Evolutionary conservation across 148 eudicot species (phyloP).

Genomic region (Silene latifolia): DNA sequence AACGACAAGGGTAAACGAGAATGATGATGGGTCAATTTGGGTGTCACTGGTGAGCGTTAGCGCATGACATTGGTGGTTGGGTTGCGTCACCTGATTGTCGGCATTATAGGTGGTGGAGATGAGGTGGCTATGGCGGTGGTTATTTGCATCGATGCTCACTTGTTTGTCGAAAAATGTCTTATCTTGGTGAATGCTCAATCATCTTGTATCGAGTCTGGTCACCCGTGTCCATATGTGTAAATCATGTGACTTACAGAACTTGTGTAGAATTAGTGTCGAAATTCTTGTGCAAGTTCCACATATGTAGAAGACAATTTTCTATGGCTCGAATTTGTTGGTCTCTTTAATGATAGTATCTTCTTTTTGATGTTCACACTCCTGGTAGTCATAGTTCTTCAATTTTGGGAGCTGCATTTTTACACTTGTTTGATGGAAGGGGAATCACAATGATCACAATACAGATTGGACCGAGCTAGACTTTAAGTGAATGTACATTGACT

Average conservation of each 20-base stretch:
- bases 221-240: conserved; percentile 13
- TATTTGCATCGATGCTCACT: neutral
- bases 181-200: conserved; percentile 11
- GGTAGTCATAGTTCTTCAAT: neutral
- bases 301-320: neutral
- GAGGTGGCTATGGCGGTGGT: too few relatives aligned
- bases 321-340: conserved; percentile 1
- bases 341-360: neutral
- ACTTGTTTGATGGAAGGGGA: too few relatives aligned
- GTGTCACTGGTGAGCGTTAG: too few relatives aligned
- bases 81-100: too few relatives aligned
- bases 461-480: too few relatives aligned
- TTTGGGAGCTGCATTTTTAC: neutral
- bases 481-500: too few relatives aligned
- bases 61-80: too few relatives aligned
- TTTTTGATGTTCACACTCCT: neutral
- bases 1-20: too few relatives aligned
- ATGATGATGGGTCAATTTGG: too few relatives aligned
- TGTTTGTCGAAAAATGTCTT: neutral
- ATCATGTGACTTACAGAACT: neutral
- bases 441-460: too few relatives aligned
- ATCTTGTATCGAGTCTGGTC: conserved; percentile 19
- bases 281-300: conserved; percentile 7
- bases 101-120: too few relatives aligned
- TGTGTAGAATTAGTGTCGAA: conserved; percentile 25